Percentiles rank a stretch among this genome's conserved stretches.
Conservation (phyloP, 2,329 filamentous ascomycete genomes). For the Alternaria sp. region DNA sequence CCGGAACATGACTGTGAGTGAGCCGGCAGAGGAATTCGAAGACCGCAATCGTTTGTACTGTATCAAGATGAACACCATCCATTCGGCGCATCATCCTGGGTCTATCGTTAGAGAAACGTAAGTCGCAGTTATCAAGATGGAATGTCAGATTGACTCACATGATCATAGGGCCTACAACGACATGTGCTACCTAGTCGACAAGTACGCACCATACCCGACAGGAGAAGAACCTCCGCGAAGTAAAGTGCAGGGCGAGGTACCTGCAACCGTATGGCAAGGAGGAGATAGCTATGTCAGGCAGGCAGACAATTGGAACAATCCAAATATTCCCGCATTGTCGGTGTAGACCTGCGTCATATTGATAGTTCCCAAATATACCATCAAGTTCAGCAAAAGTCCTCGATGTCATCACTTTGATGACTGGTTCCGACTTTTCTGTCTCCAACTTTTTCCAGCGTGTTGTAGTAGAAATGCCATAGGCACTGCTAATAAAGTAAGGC, state of each 20-base stretch:
- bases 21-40: not conserved
- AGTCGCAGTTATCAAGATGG: not conserved
- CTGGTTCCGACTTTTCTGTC: not conserved
- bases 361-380: not conserved
- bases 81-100: not conserved
- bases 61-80: not conserved
- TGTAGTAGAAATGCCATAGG: not conserved
- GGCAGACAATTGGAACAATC: accelerated
- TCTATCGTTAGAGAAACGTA: not conserved
- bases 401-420: not conserved
- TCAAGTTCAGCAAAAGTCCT: not conserved
- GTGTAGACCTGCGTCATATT: not conserved
- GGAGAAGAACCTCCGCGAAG: not conserved
- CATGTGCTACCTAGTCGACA: not conserved
- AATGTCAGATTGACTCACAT: not conserved
- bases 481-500: not conserved
- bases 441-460: not conserved
- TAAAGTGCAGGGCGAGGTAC: accelerated
- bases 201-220: not conserved
- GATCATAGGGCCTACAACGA: not conserved
- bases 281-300: no score
- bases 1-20: not conserved
- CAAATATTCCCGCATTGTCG: accelerated
- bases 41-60: not conserved
- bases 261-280: not conserved